Evolutionary conservation across 2,329 filamentous ascomycete genomes (phyloP), one percentile per base, ranked within the genome.

Genomic region (Aureobasidium sp.): DNA sequence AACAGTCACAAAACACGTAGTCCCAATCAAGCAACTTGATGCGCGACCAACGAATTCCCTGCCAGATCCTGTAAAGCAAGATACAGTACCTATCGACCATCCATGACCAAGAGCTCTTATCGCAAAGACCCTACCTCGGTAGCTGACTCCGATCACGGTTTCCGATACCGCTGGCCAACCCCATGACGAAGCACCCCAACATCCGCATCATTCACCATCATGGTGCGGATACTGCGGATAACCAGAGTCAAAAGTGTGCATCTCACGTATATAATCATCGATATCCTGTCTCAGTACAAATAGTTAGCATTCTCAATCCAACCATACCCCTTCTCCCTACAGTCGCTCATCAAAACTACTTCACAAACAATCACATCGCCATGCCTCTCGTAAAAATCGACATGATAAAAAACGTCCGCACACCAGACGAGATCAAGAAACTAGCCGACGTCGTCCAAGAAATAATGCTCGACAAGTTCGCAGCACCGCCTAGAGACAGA

Each of bases 371-470:
- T 20, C 22, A 22, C 44, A 36, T 15, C n/a, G 45, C 53, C 48
- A 72, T 73, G 70, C 70, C 71, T 52, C 70, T 69, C 63, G 68
- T 73, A 44, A 70, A 70, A 53, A 68, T 73, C 45, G 70, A 73
- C 61, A 63, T 70, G 41, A 66, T 72, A 64, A 65, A 64, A 48
- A 66, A 64, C 56, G 48, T 64, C 25, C 68, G 69, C 57, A 66
- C 64, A 34, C 68, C 66, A 37, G 66, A 67, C 20, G 65, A 71
- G 61, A 68, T 70, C 57, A 67, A 67, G 37, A 69, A 69, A 56
- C 62, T 70, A 22, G 68, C 70, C 36, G 68, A 72, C 53, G 66
- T 68, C 9, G 62, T 72, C 12, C 69, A 72, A 63, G 57, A 70
- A 55, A 68, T 67, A 41, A 68, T 69, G 58, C 64, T 70, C 0